phyloP scores from a whole-genome alignment of 306 rosid species.

The Medicago truncatula region DNA sequence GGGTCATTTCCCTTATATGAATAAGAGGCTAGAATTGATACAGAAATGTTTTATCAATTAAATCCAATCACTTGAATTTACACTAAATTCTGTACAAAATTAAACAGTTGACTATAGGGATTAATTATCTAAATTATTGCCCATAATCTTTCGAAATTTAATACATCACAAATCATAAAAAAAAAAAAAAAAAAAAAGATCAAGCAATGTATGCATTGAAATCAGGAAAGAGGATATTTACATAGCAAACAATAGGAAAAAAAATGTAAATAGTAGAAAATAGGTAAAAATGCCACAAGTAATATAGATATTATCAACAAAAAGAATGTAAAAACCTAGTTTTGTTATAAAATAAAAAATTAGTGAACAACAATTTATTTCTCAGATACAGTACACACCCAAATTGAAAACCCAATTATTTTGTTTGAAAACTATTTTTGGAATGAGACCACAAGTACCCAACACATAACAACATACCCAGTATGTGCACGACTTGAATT shows the following conservation, averaged over 20 bases:
- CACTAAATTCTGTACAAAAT: not conserved
- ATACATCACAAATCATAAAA: not conserved
- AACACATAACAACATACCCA: no score
- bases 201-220: not conserved
- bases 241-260: not conserved
- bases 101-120: not conserved
- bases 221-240: not conserved
- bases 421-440: not conserved
- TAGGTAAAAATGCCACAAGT: not conserved
- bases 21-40: not conserved
- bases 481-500: no score
- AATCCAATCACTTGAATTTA: not conserved
- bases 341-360: not conserved
- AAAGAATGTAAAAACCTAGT: not conserved
- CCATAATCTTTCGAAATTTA: not conserved
- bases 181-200: not conserved
- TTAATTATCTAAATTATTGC: not conserved
- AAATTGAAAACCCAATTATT: not conserved
- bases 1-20: no score
- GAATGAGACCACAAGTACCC: not conserved
- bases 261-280: not conserved
- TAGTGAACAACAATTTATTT: not conserved
- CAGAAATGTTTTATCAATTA: not conserved
- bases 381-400: not conserved
- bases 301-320: not conserved